phyloP scores from a whole-genome alignment of 2,329 filamentous ascomycete genomes.

The Ascochyta fabae region DNA sequence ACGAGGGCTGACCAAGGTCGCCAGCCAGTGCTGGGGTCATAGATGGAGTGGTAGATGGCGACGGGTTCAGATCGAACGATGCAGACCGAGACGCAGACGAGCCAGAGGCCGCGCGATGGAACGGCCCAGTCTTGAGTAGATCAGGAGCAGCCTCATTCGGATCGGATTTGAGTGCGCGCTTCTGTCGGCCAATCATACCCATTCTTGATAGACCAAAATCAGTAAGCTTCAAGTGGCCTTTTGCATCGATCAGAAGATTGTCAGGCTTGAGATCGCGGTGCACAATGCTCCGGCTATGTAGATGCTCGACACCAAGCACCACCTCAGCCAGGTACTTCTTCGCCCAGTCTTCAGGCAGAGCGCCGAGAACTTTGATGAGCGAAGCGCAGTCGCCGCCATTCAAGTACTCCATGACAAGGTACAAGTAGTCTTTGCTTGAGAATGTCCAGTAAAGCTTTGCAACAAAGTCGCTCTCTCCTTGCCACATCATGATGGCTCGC shows the following conservation, averaged over 20 bases:
- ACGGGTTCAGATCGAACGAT: constrained; percentile 86
- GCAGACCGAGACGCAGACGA: constrained; percentile 80
- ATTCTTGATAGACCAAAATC: constrained; percentile 97
- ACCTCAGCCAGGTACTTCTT: constrained; percentile 98
- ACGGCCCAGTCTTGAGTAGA: constrained; percentile 88
- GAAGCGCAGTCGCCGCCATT: constrained; percentile 98
- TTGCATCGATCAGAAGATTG: constrained; percentile 95
- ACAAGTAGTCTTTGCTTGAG: constrained; percentile 98
- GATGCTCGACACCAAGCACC: constrained; percentile 92
- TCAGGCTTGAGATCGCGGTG: constrained; percentile 97
- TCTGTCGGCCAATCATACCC: constrained; percentile 95
- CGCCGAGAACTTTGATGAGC: constrained; percentile 90
- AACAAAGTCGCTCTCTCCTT: constrained; percentile 98
- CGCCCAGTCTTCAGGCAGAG: constrained; percentile 94
- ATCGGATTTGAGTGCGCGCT: constrained; percentile 77
- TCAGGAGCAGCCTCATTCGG: constrained; percentile 84
- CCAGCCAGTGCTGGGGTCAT: constrained; percentile 78
- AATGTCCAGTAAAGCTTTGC: constrained; percentile 99
- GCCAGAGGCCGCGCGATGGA: constrained; percentile 81
- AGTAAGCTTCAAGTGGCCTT: constrained; percentile 93
- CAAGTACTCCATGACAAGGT: constrained; percentile 98
- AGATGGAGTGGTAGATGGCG: constrained; percentile 82
- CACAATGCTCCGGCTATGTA: constrained; percentile 93
- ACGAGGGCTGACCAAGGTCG: constrained; percentile 83
- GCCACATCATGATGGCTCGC: constrained; percentile 99